These are phyloP conservation scores for Curvularia spicifera DNA, from an alignment of 2,329 filamentous ascomycete genomes.

Conservation along the genomic window DNA sequence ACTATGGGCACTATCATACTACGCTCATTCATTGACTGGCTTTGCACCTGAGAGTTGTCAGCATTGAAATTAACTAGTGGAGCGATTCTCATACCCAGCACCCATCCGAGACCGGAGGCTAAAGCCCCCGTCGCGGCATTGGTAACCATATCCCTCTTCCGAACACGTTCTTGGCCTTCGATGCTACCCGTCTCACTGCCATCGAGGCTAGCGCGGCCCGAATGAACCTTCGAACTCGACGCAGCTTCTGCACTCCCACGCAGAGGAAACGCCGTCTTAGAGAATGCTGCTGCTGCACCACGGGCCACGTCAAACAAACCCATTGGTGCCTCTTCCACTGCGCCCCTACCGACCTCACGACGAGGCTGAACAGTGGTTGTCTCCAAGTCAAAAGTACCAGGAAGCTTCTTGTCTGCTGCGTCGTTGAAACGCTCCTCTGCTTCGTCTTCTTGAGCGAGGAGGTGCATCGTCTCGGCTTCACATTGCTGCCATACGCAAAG, in stretches of 20 bases:
- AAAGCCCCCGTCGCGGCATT: conserved; percentile 68
- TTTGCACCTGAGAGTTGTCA: conserved; percentile 35
- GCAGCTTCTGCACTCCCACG: conserved; percentile 27
- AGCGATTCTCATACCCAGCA: conserved; percentile 57
- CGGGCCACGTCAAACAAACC: conserved; percentile 61
- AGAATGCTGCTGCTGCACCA: conserved; percentile 57
- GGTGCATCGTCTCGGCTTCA: conserved; percentile 75
- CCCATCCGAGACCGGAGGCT: conserved; percentile 69
- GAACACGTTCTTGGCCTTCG: conserved; percentile 51
- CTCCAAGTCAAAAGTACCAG: conserved; percentile 54
- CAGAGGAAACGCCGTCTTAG: conserved; percentile 56
- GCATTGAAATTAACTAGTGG: background rate
- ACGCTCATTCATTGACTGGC: conserved; percentile 31
- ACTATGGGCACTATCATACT: background rate
- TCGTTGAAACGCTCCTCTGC: conserved; percentile 75
- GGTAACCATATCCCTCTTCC: conserved; percentile 76
- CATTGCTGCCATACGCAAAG: conserved; percentile 76
- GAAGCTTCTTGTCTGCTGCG: conserved; percentile 63
- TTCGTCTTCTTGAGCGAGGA: conserved; percentile 70
- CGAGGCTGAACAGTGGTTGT: conserved; percentile 47
- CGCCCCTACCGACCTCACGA: conserved; percentile 51
- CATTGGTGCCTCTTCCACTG: conserved; percentile 58
- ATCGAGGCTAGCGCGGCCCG: conserved; percentile 37
- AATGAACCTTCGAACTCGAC: conserved; percentile 12
- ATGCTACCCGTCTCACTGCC: conserved; percentile 49